Conservation (phyloP, 352 stramenopile species). For the Pseudoperonospora humuli region DNA sequence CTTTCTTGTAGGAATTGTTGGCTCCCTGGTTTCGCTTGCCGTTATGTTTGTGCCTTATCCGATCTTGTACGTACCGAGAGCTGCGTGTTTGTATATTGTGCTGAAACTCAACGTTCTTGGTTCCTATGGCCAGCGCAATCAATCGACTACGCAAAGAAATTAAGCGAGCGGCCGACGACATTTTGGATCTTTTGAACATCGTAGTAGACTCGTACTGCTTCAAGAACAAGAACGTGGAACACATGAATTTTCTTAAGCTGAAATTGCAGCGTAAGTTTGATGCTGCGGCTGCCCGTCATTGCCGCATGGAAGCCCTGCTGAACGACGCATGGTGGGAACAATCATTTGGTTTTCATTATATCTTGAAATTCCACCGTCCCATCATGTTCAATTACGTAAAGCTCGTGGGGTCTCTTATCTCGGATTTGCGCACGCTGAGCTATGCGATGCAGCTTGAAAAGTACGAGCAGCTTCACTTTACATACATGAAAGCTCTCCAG, state of each 20-base stretch:
- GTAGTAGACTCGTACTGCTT: constrained; percentile 84
- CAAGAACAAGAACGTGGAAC: constrained; percentile 80
- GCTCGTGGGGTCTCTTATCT: constrained; percentile 55
- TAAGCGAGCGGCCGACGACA: constrained; percentile 35
- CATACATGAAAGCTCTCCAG: constrained; percentile 73
- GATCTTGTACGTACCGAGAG: constrained; percentile 49
- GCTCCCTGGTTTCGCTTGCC: constrained; percentile 56
- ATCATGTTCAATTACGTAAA: constrained; percentile 62
- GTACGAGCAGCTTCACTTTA: constrained; percentile 62
- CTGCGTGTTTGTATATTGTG: background rate
- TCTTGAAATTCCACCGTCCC: constrained; percentile 66
- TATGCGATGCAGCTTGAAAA: constrained; percentile 75
- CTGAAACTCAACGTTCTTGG: background rate
- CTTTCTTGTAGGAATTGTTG: constrained; percentile 66
- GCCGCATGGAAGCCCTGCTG: constrained; percentile 50
- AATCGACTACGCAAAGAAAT: constrained; percentile 44
- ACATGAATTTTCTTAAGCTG: constrained; percentile 75
- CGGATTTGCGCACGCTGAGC: constrained; percentile 59
- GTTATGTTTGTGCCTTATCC: constrained; percentile 76
- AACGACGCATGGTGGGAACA: constrained; percentile 82
- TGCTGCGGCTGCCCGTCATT: constrained; percentile 32
- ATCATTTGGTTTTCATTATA: constrained; percentile 53
- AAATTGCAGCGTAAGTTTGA: constrained; percentile 75
- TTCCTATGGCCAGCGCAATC: constrained; percentile 37
- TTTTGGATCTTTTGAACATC: constrained; percentile 69